Percentiles rank a stretch among this genome's conserved stretches.
These are phyloP conservation scores for Apophysomyces sp. DNA, from an alignment of 371 early-diverging fungal genomes.

Conservation along the genomic window DNA sequence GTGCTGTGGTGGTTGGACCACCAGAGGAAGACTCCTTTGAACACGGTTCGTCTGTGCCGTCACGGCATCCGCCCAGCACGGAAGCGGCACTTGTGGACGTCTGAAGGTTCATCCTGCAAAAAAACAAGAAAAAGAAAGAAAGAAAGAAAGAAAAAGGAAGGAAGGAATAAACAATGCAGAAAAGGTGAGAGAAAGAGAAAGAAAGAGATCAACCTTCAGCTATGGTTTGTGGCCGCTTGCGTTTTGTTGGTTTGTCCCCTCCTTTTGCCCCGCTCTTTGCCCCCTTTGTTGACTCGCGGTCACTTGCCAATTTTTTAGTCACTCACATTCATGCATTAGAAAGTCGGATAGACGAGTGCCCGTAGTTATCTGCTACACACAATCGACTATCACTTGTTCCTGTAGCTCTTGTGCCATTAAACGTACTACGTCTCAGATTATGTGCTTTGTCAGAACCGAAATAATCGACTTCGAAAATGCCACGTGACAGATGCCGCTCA, in stretches of 20 bases:
- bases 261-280: background rate
- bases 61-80: conserved; percentile 3
- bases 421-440: no score
- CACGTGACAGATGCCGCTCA: no score
- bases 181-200: conserved; percentile 10
- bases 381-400: no score
- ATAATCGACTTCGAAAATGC: no score
- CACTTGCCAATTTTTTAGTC: conserved; percentile 1
- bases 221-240: background rate
- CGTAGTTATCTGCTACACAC: no score
- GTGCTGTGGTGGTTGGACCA: background rate
- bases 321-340: background rate
- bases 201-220: conserved; percentile 5
- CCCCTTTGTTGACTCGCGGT: conserved; percentile 4
- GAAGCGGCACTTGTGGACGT: conserved; percentile 4
- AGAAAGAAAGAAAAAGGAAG: conserved; percentile 2
- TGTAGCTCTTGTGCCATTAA: no score
- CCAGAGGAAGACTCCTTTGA: conserved; percentile 1
- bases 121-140: background rate
- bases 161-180: conserved; percentile 1
- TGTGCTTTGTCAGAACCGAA: no score
- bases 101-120: background rate
- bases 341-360: background rate
- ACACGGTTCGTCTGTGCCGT: conserved; percentile 3
- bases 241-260: background rate